A percentile compares a stretch with the other conserved stretches of the same genome.
These are phyloP conservation scores for Sporothrix pseudoabietina DNA, from an alignment of 2,329 filamentous ascomycete genomes.

Conservation along the genomic window DNA sequence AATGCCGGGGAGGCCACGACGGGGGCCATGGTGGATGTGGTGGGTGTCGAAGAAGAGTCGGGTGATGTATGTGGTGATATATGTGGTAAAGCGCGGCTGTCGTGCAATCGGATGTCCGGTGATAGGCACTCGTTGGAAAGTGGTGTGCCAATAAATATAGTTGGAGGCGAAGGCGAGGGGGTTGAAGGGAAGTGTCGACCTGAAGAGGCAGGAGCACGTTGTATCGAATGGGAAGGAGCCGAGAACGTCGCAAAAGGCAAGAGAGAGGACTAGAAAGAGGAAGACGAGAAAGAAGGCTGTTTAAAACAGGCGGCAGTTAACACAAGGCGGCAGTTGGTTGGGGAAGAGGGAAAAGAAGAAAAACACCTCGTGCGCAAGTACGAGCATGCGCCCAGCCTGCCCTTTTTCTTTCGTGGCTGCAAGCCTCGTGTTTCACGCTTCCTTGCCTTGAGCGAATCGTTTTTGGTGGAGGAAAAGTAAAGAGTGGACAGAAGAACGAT, in stretches of 20 bases:
- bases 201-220: background rate
- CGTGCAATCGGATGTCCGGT: background rate
- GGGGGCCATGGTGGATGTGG: conserved; percentile 30
- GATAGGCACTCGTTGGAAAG: background rate
- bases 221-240: background rate
- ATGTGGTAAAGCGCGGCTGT: background rate
- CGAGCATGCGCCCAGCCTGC: conserved; percentile 1
- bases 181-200: background rate
- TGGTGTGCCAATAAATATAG: background rate
- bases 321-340: background rate
- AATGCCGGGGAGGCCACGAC: conserved; percentile 27
- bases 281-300: background rate
- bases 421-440: conserved; percentile 12
- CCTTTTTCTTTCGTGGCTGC: background rate
- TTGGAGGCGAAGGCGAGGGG: background rate
- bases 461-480: background rate
- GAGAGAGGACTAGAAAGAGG: background rate
- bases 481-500: background rate
- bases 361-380: background rate
- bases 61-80: background rate
- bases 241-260: background rate
- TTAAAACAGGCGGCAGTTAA: background rate
- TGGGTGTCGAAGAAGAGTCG: background rate
- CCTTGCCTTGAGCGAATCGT: background rate
- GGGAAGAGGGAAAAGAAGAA: background rate